phyloP scores from a whole-genome alignment of 192 early-diverging fungal genomes.

The Backusella psychrophila region DNA sequence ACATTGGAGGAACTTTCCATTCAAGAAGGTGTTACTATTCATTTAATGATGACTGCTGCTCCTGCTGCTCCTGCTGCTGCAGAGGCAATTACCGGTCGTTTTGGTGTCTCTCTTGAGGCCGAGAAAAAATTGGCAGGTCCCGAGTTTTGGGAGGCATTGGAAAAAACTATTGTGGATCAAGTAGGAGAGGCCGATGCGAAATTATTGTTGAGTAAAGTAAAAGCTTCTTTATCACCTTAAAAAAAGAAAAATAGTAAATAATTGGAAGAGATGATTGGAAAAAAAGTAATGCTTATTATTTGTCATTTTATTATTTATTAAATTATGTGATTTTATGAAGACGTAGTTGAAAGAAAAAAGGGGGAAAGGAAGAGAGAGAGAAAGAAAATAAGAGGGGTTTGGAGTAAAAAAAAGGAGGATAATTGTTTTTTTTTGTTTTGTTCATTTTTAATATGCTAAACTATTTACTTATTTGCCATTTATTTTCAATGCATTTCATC shows the following conservation, averaged over 20 bases:
- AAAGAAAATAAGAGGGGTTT: neutral
- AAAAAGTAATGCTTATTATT: neutral
- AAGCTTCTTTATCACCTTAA: slow-evolving; percentile 6
- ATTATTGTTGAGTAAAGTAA: slow-evolving; percentile 8
- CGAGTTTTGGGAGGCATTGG: slow-evolving; percentile 21
- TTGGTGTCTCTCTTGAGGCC: slow-evolving; percentile 11
- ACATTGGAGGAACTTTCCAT: slow-evolving; percentile 49
- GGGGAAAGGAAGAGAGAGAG: neutral
- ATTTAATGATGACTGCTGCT: slow-evolving; percentile 47
- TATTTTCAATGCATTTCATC: neutral
- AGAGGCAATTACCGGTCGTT: neutral
- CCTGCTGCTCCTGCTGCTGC: neutral
- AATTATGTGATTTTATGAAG: neutral
- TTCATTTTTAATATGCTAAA: neutral
- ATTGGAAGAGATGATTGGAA: neutral
- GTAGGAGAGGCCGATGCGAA: slow-evolving; percentile 12
- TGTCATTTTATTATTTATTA: neutral
- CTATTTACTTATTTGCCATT: neutral
- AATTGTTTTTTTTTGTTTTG: neutral
- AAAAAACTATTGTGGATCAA: slow-evolving; percentile 10
- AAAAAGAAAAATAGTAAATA: neutral
- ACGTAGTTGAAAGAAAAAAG: neutral
- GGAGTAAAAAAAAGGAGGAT: neutral
- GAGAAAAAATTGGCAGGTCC: slow-evolving; percentile 12
- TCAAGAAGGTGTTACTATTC: slow-evolving; percentile 39